Evolutionary conservation across 2,329 filamentous ascomycete species (phyloP), one percentile per base, ranked within the genome.

Genomic region (Fusarium multiceps): DNA sequence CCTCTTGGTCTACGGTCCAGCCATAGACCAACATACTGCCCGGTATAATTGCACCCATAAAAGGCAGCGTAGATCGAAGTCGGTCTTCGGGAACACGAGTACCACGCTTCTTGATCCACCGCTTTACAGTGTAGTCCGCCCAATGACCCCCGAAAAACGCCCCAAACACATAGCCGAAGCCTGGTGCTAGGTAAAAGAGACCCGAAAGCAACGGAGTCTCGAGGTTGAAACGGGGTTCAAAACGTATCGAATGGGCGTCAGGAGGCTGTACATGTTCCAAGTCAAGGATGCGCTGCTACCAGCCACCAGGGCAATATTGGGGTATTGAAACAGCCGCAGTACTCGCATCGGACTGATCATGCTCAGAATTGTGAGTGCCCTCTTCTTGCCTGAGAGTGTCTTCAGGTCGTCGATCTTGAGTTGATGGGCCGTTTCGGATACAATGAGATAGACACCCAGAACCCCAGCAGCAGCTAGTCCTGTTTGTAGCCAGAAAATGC

Each of bases 401-500:
- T 83, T 80, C 2, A 94, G 82, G 43, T 93, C 90, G 10, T 86
- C 81, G 21, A 87, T 87, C 60, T 87, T 87, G 74, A 86, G 88
- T 64, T 87, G 84, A 60, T 91, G 90, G 53, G 92, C 90, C 1
- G 92, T 94, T 76, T 94, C 92, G 0, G 90, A 90, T 13, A 94
- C 84, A 14, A 93, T 80, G 71, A 92, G 88, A 69, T 88, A 85
- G 32, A 92, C 85, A 1, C 90, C 85, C 0, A 89, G 21, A 1
- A 85, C 82, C 1, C 87, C 89, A 0, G 86, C 75, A 3, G 86
- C 90, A 0, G 89, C 89, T 8, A 93, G 83, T 0, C 86, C 91
- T 1, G 89, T 88, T 75, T 94, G 92, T 1, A 94, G 82, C 89
- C 91, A 94, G 80, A 93, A 94, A 55, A 94, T 93, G 43, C 87